A percentile compares a stretch with the other conserved stretches of the same genome.
These are phyloP conservation scores for Geotrichum ghanense DNA, from an alignment of 805 yeast species.

Conservation along the genomic window DNA sequence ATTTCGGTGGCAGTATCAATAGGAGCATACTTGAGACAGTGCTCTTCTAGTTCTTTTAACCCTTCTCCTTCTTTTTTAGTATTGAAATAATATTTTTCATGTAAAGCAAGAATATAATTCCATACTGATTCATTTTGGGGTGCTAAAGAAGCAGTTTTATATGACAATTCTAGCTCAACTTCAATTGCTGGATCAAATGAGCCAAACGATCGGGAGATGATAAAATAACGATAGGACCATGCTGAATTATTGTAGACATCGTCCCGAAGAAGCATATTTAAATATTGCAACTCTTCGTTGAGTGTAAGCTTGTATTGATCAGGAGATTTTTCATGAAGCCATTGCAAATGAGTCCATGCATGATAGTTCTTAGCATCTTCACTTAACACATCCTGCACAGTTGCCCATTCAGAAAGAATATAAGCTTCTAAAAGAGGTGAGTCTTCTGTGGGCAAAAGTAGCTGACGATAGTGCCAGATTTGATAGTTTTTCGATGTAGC, in stretches of 20 bases:
- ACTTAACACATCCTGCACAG: slow-evolving; percentile 54
- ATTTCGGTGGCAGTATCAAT: slow-evolving; percentile 12
- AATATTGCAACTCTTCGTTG: slow-evolving; percentile 40
- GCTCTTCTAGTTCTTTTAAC: slow-evolving; percentile 27
- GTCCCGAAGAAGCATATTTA: slow-evolving; percentile 33
- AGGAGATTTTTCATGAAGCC: slow-evolving; percentile 47
- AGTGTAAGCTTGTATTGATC: slow-evolving; percentile 6
- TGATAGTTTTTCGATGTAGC: slow-evolving; percentile 86
- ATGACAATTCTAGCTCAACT: slow-evolving; percentile 44
- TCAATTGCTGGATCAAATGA: slow-evolving; percentile 18
- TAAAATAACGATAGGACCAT: slow-evolving; percentile 77
- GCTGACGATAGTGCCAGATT: slow-evolving; percentile 89
- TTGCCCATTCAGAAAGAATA: slow-evolving; percentile 46
- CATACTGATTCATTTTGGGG: slow-evolving; percentile 82
- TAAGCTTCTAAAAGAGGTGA: slow-evolving; percentile 20
- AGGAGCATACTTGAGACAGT: slow-evolving; percentile 35
- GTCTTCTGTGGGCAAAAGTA: slow-evolving; percentile 29
- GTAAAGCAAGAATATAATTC: slow-evolving; percentile 66
- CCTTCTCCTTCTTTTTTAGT: slow-evolving; percentile 18
- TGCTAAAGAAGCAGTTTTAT: slow-evolving; percentile 38
- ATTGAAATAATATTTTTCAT: slow-evolving; percentile 20
- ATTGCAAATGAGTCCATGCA: slow-evolving; percentile 87
- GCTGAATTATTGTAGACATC: slow-evolving; percentile 88
- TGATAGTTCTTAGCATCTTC: slow-evolving; percentile 89
- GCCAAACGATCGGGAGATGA: slow-evolving; percentile 22